Evolutionary conservation across 2,329 filamentous ascomycete genomes (phyloP).

Genomic region (Aspergillus persii): DNA sequence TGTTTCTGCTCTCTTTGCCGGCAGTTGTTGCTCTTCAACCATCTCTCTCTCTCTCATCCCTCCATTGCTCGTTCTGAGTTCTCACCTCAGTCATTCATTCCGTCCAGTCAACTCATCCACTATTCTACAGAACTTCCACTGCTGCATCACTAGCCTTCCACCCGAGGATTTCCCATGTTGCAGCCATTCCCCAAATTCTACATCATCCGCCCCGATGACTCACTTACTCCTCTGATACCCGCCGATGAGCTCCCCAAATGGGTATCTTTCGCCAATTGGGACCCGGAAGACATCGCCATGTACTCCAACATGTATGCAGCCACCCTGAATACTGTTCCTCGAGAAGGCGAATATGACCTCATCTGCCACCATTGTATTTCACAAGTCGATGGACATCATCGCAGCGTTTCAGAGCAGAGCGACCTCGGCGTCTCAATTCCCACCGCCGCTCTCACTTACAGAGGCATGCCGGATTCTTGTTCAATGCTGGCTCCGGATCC

Average conservation of each 20-base stretch:
- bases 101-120: not conserved
- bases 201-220: slow-evolving; percentile 36
- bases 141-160: not conserved
- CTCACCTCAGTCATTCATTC: not conserved
- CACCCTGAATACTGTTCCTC: slow-evolving; percentile 20
- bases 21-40: not conserved
- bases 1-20: not conserved
- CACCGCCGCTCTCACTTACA: not conserved
- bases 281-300: slow-evolving; percentile 18
- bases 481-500: not conserved
- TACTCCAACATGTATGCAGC: slow-evolving; percentile 23
- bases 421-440: not conserved
- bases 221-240: slow-evolving; percentile 40
- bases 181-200: slow-evolving; percentile 38
- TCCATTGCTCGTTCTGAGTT: not conserved
- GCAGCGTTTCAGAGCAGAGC: slow-evolving; percentile 24
- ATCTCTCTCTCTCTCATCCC: too few relatives aligned
- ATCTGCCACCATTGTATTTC: slow-evolving; percentile 30
- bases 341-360: slow-evolving; percentile 35
- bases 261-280: slow-evolving; percentile 29
- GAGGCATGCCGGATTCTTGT: not conserved
- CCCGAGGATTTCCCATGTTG: not conserved
- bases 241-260: slow-evolving; percentile 44
- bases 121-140: not conserved
- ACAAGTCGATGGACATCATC: slow-evolving; percentile 21